These are phyloP conservation scores for Diplodia intermedia DNA, from an alignment of 2,329 filamentous ascomycete species.

Conservation along the genomic window DNA sequence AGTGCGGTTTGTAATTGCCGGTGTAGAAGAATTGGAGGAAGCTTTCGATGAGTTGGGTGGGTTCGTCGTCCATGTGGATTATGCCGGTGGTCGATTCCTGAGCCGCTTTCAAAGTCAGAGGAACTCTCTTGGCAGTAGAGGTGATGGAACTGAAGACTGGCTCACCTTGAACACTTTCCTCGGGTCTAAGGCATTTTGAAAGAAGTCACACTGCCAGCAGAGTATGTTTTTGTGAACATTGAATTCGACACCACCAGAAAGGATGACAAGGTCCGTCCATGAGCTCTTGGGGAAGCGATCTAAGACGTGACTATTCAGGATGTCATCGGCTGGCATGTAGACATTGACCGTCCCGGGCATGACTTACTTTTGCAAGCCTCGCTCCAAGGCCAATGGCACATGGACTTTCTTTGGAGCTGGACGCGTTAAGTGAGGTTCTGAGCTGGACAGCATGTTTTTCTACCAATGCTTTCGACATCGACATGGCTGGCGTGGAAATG, in stretches of 20 bases:
- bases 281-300: not conserved
- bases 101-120: too few species aligned
- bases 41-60: too few species aligned
- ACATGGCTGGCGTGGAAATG: too few species aligned
- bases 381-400: too few species aligned
- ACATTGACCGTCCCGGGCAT: not conserved
- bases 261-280: not conserved
- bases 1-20: not conserved
- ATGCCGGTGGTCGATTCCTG: not conserved
- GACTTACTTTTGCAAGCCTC: not conserved
- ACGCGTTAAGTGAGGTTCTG: too few species aligned
- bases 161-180: not conserved
- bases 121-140: too few species aligned
- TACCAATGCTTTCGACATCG: too few species aligned
- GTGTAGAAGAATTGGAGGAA: not conserved
- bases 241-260: too few species aligned
- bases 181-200: not conserved
- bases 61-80: not conserved
- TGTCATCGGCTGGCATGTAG: not conserved
- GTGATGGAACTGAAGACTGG: too few species aligned
- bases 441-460: too few species aligned
- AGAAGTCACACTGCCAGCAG: slow-evolving; percentile 1
- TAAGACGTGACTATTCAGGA: not conserved
- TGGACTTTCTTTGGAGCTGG: too few species aligned
- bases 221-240: not conserved